phyloP scores from a whole-genome alignment of 2,329 filamentous ascomycete species.

The Alternaria longipes region DNA sequence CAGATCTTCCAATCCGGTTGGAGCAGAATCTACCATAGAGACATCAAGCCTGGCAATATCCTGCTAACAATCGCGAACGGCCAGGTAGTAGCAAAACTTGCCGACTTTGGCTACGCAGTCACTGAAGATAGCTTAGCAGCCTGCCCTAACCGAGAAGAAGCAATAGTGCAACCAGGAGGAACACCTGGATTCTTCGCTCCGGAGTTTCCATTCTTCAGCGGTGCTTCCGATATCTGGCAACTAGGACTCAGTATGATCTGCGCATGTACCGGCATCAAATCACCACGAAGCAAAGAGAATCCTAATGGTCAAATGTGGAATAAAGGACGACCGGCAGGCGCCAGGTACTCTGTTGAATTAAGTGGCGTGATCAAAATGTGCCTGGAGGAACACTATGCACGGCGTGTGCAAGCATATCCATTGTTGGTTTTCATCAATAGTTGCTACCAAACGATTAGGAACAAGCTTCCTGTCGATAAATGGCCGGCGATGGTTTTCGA shows the following conservation, averaged over 20 bases:
- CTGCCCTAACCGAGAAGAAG: background rate
- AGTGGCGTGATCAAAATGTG: constrained; percentile 10
- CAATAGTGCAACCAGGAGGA: background rate
- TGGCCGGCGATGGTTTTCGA: constrained; percentile 6
- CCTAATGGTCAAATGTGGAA: constrained; percentile 15
- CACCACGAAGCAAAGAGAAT: constrained; percentile 11
- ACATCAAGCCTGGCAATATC: constrained; percentile 32
- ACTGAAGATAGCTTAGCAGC: constrained; percentile 14
- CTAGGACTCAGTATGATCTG: constrained; percentile 25
- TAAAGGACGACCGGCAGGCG: constrained; percentile 13
- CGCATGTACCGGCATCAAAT: constrained; percentile 15
- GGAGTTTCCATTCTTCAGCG: constrained; percentile 20
- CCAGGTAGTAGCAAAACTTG: constrained; percentile 27
- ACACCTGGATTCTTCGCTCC: constrained; percentile 27
- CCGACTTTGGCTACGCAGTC: constrained; percentile 27
- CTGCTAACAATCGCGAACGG: constrained; percentile 18
- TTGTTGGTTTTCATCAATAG: background rate
- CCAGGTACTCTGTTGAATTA: constrained; percentile 17
- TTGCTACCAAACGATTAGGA: constrained; percentile 2
- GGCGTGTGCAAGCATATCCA: constrained; percentile 9
- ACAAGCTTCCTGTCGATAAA: constrained; percentile 8
- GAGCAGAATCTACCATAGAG: constrained; percentile 28
- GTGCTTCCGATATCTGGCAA: constrained; percentile 29
- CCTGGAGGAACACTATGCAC: constrained; percentile 2
- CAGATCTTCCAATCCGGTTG: constrained; percentile 14